phyloP scores from a whole-genome alignment of 805 yeast species.

The Starmerella bombi region DNA sequence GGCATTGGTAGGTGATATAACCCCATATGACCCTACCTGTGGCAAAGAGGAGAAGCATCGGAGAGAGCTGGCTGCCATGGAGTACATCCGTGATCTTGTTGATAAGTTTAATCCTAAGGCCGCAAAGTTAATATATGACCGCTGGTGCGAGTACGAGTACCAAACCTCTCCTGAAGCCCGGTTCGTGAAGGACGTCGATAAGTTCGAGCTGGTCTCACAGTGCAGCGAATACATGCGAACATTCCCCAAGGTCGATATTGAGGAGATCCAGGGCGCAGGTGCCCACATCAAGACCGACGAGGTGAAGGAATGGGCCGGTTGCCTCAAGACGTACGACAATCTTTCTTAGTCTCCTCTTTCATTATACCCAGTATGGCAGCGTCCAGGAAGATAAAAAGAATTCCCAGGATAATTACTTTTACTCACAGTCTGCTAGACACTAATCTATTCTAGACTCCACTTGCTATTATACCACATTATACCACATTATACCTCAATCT shows the following conservation, averaged over 20 bases:
- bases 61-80: slow-evolving; percentile 62
- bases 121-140: slow-evolving; percentile 49
- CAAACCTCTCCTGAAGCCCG: slow-evolving; percentile 69
- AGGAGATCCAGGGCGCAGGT: slow-evolving; percentile 56
- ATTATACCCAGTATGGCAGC: no score
- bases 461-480: no score
- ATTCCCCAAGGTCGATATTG: slow-evolving; percentile 43
- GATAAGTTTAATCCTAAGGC: slow-evolving; percentile 50
- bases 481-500: no score
- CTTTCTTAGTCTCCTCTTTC: not conserved
- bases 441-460: no score
- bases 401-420: no score
- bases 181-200: slow-evolving; percentile 88
- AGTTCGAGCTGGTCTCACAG: slow-evolving; percentile 59
- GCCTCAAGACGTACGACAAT: slow-evolving; percentile 16
- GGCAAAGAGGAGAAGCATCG: slow-evolving; percentile 70
- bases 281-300: slow-evolving; percentile 55
- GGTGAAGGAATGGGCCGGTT: slow-evolving; percentile 56
- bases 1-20: slow-evolving; percentile 84
- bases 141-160: slow-evolving; percentile 85
- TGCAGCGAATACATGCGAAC: slow-evolving; percentile 54
- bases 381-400: no score
- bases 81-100: slow-evolving; percentile 48
- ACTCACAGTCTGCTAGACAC: no score
- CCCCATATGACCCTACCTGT: slow-evolving; percentile 57